Evolutionary conservation across 2,329 filamentous ascomycete genomes (phyloP).

Genomic region (Monosporascus sp.): DNA sequence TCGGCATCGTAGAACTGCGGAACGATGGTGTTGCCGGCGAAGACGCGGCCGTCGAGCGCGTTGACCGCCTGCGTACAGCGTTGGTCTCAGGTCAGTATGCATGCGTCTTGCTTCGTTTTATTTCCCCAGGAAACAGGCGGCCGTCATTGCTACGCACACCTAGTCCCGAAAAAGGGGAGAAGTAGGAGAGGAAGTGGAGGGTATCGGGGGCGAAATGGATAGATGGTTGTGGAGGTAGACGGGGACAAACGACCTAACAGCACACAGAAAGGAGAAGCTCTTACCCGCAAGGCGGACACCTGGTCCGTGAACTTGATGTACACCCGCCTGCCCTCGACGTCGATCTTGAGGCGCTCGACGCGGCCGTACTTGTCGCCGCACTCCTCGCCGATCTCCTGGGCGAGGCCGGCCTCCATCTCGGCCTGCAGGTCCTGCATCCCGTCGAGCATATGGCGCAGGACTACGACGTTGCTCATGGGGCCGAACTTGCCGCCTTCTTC

Average conservation of each 20-base stretch:
- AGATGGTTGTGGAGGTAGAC: not conserved
- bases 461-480: slow-evolving; percentile 74
- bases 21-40: slow-evolving; percentile 80
- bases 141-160: not conserved
- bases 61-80: slow-evolving; percentile 65
- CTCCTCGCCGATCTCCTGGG: slow-evolving; percentile 94
- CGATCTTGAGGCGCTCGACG: slow-evolving; percentile 74
- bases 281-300: slow-evolving; percentile 76
- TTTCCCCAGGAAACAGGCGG: too few relatives aligned
- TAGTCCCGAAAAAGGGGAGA: slow-evolving; percentile 1
- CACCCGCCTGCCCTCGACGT: slow-evolving; percentile 60
- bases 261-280: slow-evolving; percentile 25
- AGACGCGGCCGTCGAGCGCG: slow-evolving; percentile 78
- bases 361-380: slow-evolving; percentile 85
- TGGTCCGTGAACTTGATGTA: slow-evolving; percentile 91
- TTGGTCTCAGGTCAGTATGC: not conserved
- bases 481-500: slow-evolving; percentile 53
- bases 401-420: slow-evolving; percentile 71
- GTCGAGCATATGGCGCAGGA: slow-evolving; percentile 79
- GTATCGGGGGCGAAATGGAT: not conserved
- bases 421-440: slow-evolving; percentile 69
- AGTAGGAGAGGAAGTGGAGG: not conserved
- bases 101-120: too few relatives aligned
- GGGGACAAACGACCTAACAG: too few relatives aligned
- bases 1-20: slow-evolving; percentile 78